These are phyloP conservation scores for Russula sp. DNA, from an alignment of 768 basidiomycete species.

Conservation along the genomic window DNA sequence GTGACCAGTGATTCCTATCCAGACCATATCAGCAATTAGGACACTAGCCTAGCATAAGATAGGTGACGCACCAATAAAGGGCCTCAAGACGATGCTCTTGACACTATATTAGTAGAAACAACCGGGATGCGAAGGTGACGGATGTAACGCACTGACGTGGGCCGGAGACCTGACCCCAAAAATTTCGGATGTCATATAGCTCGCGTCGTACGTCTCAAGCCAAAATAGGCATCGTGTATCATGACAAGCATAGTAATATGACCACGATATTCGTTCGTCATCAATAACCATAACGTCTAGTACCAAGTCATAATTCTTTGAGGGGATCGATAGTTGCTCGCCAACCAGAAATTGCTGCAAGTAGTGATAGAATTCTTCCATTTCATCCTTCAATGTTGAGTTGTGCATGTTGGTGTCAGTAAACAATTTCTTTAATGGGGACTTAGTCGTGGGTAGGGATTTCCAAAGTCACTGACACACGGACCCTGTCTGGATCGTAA, in stretches of 20 bases:
- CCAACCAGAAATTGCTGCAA: slow-evolving; percentile 21
- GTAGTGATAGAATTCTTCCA: slow-evolving; percentile 30
- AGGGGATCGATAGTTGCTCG: slow-evolving; percentile 26
- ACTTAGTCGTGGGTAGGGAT: background rate
- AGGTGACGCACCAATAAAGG: slow-evolving; percentile 24
- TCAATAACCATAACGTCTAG: slow-evolving; percentile 36
- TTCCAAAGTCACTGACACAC: slow-evolving; percentile 9
- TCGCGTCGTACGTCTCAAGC: slow-evolving; percentile 37
- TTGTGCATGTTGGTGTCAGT: slow-evolving; percentile 51
- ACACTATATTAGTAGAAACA: background rate
- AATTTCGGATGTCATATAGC: slow-evolving; percentile 27
- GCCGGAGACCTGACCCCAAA: slow-evolving; percentile 13
- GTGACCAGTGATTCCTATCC: slow-evolving; percentile 26
- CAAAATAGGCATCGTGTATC: slow-evolving; percentile 44
- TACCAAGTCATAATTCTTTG: slow-evolving; percentile 36
- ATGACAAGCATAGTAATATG: slow-evolving; percentile 51
- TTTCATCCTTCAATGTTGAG: slow-evolving; percentile 25
- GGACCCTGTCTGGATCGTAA: slow-evolving; percentile 39
- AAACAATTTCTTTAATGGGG: slow-evolving; percentile 35
- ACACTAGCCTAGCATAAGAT: background rate
- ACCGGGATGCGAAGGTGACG: background rate
- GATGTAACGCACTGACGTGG: slow-evolving; percentile 17
- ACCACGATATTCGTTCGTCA: slow-evolving; percentile 22
- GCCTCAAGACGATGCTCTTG: slow-evolving; percentile 23
- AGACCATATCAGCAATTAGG: background rate